Percentiles rank a stretch among this genome's conserved stretches.
Conservation (phyloP, 352 stramenopile species). For the Thalassiosira mediterranea region DNA sequence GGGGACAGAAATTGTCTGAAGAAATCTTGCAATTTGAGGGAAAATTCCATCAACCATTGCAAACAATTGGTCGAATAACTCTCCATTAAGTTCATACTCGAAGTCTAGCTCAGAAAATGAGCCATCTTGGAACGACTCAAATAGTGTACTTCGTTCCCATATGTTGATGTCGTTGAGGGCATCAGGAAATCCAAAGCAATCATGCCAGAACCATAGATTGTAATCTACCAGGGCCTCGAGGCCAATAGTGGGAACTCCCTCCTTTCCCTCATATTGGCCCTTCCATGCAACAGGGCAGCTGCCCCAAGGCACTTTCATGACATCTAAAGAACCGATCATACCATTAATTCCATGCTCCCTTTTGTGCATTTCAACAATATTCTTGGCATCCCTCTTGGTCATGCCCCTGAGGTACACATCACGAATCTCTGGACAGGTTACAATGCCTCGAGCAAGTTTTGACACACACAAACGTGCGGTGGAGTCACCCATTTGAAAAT, state of each 20-base stretch:
- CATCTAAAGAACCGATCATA: background rate
- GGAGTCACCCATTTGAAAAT: slow-evolving; percentile 1
- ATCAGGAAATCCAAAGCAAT: slow-evolving; percentile 26
- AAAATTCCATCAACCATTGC: slow-evolving; percentile 50
- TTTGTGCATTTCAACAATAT: background rate
- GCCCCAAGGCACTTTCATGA: background rate
- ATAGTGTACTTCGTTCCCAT: slow-evolving; percentile 9
- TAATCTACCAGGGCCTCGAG: slow-evolving; percentile 38
- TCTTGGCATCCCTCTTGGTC: background rate
- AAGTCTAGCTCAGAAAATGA: slow-evolving; percentile 8
- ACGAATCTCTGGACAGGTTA: background rate
- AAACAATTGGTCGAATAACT: slow-evolving; percentile 30
- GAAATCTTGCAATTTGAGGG: slow-evolving; percentile 17
- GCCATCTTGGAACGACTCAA: slow-evolving; percentile 10
- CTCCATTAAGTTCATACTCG: slow-evolving; percentile 20
- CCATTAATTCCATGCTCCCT: background rate
- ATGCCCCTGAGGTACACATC: background rate
- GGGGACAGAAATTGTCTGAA: slow-evolving; percentile 13
- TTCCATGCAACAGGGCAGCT: background rate
- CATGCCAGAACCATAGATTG: slow-evolving; percentile 51
- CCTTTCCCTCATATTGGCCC: background rate
- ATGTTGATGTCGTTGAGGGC: slow-evolving; percentile 53
- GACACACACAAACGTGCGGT: slow-evolving; percentile 1
- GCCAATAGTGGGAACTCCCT: background rate
- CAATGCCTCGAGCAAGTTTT: background rate